A percentile compares a stretch with the other conserved stretches of the same genome.
These are phyloP conservation scores for Picea glauca DNA, from an alignment of 75 land plant genomes.

Conservation along the genomic window DNA sequence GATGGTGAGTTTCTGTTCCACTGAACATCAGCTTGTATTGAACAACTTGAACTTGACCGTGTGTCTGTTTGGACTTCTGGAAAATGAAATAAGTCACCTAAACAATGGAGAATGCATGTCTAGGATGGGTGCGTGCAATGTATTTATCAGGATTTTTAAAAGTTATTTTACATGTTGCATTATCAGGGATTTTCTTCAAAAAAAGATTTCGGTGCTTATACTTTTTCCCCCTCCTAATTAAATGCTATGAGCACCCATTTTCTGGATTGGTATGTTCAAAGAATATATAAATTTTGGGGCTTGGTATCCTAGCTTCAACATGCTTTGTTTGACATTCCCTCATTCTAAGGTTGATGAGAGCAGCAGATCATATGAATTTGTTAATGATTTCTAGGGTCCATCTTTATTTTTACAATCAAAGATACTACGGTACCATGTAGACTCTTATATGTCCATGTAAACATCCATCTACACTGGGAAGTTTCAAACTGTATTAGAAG, in stretches of 20 bases:
- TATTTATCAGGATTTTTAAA: neutral
- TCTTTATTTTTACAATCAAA: neutral
- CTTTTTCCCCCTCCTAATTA: neutral
- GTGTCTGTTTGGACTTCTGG: neutral
- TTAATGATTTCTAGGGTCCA: neutral
- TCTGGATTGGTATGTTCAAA: neutral
- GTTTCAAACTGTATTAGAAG: neutral
- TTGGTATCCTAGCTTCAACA: neutral
- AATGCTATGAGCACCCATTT: neutral
- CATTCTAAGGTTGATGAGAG: no score
- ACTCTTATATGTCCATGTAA: neutral
- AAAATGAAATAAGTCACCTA: neutral
- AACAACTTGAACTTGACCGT: no score
- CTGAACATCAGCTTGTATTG: neutral
- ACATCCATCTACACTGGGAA: neutral
- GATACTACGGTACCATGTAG: neutral
- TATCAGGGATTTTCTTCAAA: neutral
- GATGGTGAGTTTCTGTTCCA: constrained; percentile 38
- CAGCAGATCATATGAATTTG: neutral
- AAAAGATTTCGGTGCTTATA: neutral
- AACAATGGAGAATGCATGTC: neutral
- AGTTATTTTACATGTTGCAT: neutral
- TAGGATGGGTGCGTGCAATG: neutral
- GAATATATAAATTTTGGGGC: neutral
- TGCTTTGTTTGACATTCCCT: neutral